Base-by-base conservation (phyloP, 1,284 basidiomycete species). In the Vanrija pseudolonga region DNA sequence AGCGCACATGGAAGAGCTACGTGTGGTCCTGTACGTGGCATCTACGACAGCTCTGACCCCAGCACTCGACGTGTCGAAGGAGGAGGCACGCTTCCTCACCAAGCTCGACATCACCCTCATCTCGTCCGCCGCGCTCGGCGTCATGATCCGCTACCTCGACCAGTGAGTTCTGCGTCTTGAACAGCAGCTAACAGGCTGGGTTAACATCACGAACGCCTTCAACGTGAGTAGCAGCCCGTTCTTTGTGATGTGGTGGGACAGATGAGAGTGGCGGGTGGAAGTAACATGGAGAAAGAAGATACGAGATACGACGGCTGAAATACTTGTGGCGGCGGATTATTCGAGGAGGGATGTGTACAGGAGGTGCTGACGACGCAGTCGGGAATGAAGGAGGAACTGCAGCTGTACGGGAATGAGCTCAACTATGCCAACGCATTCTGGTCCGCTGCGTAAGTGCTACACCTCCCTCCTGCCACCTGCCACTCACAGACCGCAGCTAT, bases 321-420 rank as follows among this genome's bases (percentile, higher is more conserved):
- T n/a, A n/a, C n/a, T n/a, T n/a, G n/a, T n/a, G n/a, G n/a, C n/a
- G n/a, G n/a, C n/a, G n/a, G n/a, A n/a, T n/a, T n/a, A n/a, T n/a
- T n/a, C n/a, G n/a, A n/a, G n/a, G n/a, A n/a, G n/a, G n/a, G n/a
- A n/a, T n/a, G n/a, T n/a, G n/a, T n/a, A n/a, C n/a, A n/a, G n/a
- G n/a, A n/a, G n/a, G n/a, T n/a, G n/a, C n/a, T n/a, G n/a, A n/a
- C n/a, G n/a, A n/a, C n/a, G n/a, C n/a, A 47, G 28, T 37, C 28
- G 9, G 87, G 87, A 6, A 87, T 89, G 86, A 84, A 81, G 61
- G 84, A 88, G 71, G 86, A 88, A 40, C 79, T 89, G 40, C 63
- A 80, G 56, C 84, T 89, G 83, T 76, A 79, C 51, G 86, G 86
- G 40, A 85, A 82, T 43, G 80, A 89, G 55, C 84, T 82, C 67